Base-by-base conservation (phyloP, 2,329 filamentous ascomycete genomes). In the Penicillium sp. region DNA sequence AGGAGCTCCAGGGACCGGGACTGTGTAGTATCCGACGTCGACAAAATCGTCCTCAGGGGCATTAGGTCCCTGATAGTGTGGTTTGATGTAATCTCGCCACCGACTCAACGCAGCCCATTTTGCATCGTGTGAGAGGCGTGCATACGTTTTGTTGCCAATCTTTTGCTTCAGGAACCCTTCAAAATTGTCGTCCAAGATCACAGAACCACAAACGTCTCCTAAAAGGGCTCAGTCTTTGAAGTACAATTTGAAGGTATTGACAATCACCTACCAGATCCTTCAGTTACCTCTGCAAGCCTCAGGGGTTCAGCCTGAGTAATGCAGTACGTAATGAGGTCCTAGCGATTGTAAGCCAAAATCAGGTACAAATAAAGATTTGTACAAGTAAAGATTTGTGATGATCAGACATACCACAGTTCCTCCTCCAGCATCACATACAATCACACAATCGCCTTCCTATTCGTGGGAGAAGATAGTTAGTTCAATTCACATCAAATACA, bases 351-450 rank as follows among this genome's bases (percentile, higher is more conserved):
- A 32, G 11, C 11, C 3, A 32, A 32, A 7, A 32, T 32, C 11
- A 11, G 7, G 8, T 8, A 7, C 28, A 34, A 12, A 9, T 7
- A 41, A 32, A 46, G 18, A 13, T 18, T 12, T 12, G 34, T 9
- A 8, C 28, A 34, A 12, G 12, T 7, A 41, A 32, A 46, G 18
- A 13, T 18, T 12, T 12, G 34, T 9, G 12, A 9, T 37, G 25
- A 8, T 8, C n/a, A 4, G 7, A 40, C 55, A 41, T 43, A 63
- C 60, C 7, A 69, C 67, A 1, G 67, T 70, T 2, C 68, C 68
- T 7, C 68, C 68, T 2, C 68, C 68, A 9, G 65, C 67, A 50
- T 71, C 67, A 33, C 66, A 71, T 2, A 69, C 56, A 8, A 67
- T 52, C 28, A 70, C 59, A 1, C 56, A 60, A 11, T 32, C 65